A percentile compares a stretch with the other conserved stretches of the same genome.
Conservation (phyloP, 805 yeast species). For the Wickerhamomyces kurtzmanii region DNA sequence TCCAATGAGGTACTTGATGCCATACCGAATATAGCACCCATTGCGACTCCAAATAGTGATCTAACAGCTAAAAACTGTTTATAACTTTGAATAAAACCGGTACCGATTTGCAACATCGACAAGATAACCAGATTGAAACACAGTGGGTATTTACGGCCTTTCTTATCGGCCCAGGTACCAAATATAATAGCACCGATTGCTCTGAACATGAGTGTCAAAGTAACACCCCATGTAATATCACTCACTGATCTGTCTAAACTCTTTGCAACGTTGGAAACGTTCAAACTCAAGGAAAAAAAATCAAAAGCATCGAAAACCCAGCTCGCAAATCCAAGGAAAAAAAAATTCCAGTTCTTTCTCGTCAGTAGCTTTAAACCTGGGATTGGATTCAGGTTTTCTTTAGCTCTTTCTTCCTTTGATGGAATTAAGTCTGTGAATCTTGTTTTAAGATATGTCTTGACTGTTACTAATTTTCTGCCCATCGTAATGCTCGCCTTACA, state of each 20-base stretch:
- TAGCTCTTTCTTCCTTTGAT: constrained; percentile 25
- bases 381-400: constrained; percentile 48
- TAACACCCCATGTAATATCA: constrained; percentile 51
- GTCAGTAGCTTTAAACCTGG: constrained; percentile 40
- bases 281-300: constrained; percentile 47
- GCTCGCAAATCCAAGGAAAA: constrained; percentile 39
- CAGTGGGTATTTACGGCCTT: constrained; percentile 54
- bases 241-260: constrained; percentile 34
- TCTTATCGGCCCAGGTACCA: constrained; percentile 49
- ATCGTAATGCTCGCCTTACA: too few species aligned
- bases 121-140: constrained; percentile 34
- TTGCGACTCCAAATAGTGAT: constrained; percentile 48
- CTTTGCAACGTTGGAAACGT: constrained; percentile 35
- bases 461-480: too few species aligned
- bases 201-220: constrained; percentile 59
- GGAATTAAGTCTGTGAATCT: constrained; percentile 43
- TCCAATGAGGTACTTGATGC: constrained; percentile 39
- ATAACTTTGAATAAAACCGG: constrained; percentile 50
- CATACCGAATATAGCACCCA: constrained; percentile 40
- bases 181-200: constrained; percentile 57
- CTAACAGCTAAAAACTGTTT: constrained; percentile 51
- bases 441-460: constrained; percentile 25
- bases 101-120: constrained; percentile 48
- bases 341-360: constrained; percentile 43
- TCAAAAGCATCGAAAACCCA: constrained; percentile 67